These are phyloP conservation scores for Fusarium tanahbumbuense DNA, from an alignment of 2,329 filamentous ascomycete species.

Conservation along the genomic window DNA sequence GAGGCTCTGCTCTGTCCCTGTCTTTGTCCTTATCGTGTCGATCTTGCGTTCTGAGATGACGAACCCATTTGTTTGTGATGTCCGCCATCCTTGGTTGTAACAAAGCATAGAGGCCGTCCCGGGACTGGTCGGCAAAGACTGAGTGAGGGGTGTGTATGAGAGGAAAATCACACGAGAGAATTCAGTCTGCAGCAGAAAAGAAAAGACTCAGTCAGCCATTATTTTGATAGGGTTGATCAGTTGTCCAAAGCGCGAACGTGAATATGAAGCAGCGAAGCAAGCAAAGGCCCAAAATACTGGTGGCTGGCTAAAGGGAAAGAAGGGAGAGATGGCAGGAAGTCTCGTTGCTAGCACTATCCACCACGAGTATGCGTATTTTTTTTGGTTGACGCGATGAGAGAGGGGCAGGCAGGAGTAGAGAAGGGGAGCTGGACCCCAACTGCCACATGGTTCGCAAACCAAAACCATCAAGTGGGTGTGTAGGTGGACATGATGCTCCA, in stretches of 20 bases:
- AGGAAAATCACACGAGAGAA: not conserved
- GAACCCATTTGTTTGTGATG: slow-evolving; percentile 34
- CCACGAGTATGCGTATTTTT: too few relatives aligned
- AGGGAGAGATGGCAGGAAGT: not conserved
- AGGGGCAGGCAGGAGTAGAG: not conserved
- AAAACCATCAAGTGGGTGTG: not conserved
- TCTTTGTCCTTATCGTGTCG: slow-evolving; percentile 26
- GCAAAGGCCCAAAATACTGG: not conserved
- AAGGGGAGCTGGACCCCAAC: not conserved
- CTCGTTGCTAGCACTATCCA: too few relatives aligned
- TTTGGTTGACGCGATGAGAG: not conserved
- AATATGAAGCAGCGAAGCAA: not conserved
- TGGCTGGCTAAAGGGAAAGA: not conserved
- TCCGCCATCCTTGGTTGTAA: slow-evolving; percentile 27
- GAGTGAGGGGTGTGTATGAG: not conserved
- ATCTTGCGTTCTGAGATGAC: slow-evolving; percentile 25
- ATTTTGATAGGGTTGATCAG: not conserved
- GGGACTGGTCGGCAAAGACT: slow-evolving; percentile 2
- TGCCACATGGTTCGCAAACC: slow-evolving; percentile 4
- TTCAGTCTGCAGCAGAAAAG: not conserved
- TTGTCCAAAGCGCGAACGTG: not conserved
- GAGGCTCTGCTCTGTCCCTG: not conserved
- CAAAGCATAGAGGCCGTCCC: slow-evolving; percentile 19
- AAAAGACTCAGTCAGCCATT: slow-evolving; percentile 16
- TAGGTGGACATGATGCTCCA: not conserved